Percentiles rank a stretch among this genome's conserved stretches.
These are phyloP conservation scores for Epichloe sylvatica DNA, from an alignment of 2,329 filamentous ascomycete species.

Conservation along the genomic window DNA sequence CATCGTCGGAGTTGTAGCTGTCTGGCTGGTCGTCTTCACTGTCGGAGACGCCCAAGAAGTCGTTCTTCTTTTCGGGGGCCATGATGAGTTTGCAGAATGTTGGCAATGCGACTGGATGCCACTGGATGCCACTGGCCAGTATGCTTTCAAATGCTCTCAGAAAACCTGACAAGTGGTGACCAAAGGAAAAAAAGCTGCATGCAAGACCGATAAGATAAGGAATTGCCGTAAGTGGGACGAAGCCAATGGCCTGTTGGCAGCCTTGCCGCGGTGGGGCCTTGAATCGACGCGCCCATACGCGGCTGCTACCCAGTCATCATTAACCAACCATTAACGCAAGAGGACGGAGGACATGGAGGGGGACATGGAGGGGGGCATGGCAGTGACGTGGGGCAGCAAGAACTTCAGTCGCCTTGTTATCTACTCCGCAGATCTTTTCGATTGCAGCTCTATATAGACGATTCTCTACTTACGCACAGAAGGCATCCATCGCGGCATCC, in stretches of 20 bases:
- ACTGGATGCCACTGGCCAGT: neutral
- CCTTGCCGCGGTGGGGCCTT: slow-evolving; percentile 3
- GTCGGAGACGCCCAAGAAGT: slow-evolving; percentile 49
- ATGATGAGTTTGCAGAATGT: slow-evolving; percentile 25
- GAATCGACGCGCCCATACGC: slow-evolving; percentile 2
- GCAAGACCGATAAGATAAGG: slow-evolving; percentile 1
- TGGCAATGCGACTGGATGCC: neutral
- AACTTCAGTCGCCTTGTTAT: neutral
- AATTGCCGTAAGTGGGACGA: neutral
- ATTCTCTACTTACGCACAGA: neutral
- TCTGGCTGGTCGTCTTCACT: slow-evolving; percentile 45
- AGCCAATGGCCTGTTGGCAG: neutral
- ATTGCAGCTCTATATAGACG: neutral
- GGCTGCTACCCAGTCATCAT: slow-evolving; percentile 1
- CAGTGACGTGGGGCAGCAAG: slow-evolving; percentile 1
- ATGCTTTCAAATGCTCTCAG: neutral
- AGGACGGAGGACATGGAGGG: neutral
- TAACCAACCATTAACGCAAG: no score
- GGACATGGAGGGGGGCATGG: neutral
- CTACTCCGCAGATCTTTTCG: neutral
- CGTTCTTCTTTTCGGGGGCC: slow-evolving; percentile 56
- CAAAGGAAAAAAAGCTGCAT: slow-evolving; percentile 4
- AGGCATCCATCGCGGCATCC: neutral
- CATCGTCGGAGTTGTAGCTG: slow-evolving; percentile 56
- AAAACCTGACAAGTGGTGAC: no score